These are phyloP conservation scores for Pseudocercospora fuligena DNA, from an alignment of 2,329 filamentous ascomycete genomes.

Conservation along the genomic window DNA sequence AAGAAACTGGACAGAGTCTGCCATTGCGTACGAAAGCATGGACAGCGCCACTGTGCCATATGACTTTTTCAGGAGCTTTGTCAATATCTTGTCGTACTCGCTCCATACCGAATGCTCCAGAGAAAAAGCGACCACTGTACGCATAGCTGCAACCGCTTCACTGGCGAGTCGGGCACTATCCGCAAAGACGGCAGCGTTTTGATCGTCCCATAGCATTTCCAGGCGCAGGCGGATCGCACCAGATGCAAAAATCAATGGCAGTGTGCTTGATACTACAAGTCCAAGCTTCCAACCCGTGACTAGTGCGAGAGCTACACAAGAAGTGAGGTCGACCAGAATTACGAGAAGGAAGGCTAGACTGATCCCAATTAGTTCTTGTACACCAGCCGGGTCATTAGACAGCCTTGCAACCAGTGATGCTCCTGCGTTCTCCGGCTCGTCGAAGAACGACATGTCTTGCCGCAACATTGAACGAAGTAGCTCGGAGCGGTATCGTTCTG, in stretches of 20 bases:
- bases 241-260: constrained; percentile 1
- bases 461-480: constrained; percentile 71
- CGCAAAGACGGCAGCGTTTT: constrained; percentile 3
- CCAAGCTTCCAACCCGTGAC: constrained; percentile 56
- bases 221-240: neutral
- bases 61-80: neutral
- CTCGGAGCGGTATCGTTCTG: neutral
- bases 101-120: neutral
- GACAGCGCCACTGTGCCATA: neutral
- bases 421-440: constrained; percentile 56
- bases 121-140: neutral
- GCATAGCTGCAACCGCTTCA: constrained; percentile 1
- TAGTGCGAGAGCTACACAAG: constrained; percentile 43
- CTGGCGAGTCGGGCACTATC: constrained; percentile 2
- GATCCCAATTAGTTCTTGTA: neutral
- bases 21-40: constrained; percentile 1
- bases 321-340: neutral
- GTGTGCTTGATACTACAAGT: constrained; percentile 40
- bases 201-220: neutral
- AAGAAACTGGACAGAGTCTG: constrained; percentile 2
- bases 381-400: neutral
- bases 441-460: constrained; percentile 89
- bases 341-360: neutral
- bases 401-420: neutral
- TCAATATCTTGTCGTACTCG: neutral